phyloP scores from a whole-genome alignment of 2,329 filamentous ascomycete genomes.

The Orbilia brochopaga region DNA sequence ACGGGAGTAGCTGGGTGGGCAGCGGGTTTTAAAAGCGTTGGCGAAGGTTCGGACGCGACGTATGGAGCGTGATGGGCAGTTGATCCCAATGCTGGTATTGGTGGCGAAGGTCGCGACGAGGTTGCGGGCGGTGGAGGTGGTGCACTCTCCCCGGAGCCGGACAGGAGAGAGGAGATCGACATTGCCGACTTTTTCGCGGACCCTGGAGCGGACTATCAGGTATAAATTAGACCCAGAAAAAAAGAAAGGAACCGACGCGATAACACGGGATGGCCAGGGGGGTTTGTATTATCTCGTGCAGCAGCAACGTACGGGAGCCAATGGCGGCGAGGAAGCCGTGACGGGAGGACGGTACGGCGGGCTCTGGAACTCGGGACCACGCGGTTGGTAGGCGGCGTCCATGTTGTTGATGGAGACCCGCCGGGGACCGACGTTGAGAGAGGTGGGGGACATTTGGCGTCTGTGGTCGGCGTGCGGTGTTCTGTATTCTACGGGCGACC shows the following conservation, averaged over 20 bases:
- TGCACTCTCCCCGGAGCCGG: constrained; percentile 28
- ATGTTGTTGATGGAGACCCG: constrained; percentile 40
- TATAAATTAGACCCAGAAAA: constrained; percentile 12
- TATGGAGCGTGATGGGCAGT: constrained; percentile 11
- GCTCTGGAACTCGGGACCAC: constrained; percentile 41
- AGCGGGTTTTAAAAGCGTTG: constrained; percentile 11
- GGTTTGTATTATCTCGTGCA: not conserved
- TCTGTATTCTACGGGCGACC: constrained; percentile 43
- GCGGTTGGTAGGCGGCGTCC: constrained; percentile 42
- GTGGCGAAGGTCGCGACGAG: constrained; percentile 33
- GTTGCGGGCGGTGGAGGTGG: constrained; percentile 32
- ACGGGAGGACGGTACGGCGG: constrained; percentile 39
- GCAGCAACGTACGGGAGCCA: constrained; percentile 30
- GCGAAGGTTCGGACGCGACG: constrained; percentile 39
- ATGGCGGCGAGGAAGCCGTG: constrained; percentile 34
- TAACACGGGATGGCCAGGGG: constrained; percentile 26
- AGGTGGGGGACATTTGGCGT: constrained; percentile 45
- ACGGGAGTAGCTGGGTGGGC: constrained; percentile 13
- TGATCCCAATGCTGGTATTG: constrained; percentile 4
- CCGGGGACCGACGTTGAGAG: constrained; percentile 37
- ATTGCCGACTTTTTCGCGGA: constrained; percentile 46
- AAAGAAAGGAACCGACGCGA: constrained; percentile 20
- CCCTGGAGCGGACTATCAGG: constrained; percentile 30
- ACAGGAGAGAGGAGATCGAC: constrained; percentile 46
- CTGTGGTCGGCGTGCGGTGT: constrained; percentile 37